Evolutionary conservation across 176 grass and related monocot species (phyloP).

Genomic region (Oryza officinalis): DNA sequence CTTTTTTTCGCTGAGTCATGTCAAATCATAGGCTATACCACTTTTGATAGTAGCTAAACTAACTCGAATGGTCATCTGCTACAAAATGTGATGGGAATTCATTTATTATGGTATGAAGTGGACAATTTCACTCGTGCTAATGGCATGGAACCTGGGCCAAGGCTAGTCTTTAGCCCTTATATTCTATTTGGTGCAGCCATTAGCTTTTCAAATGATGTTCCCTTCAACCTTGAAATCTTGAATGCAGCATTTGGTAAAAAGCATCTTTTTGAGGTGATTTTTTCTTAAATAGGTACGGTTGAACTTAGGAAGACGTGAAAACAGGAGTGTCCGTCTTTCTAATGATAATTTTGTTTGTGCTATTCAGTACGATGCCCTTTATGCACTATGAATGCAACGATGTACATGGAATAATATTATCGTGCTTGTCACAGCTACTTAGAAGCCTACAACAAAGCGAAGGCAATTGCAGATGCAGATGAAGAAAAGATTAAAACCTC

Average conservation of each 20-base stretch:
- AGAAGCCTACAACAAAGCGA: conserved; percentile 87
- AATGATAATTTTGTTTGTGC: neutral
- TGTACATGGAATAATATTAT: conserved; percentile 24
- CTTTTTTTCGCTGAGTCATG: neutral
- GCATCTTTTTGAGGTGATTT: neutral
- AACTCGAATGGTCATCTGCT: neutral
- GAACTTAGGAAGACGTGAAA: neutral
- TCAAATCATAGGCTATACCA: neutral
- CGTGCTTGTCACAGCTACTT: conserved; percentile 64
- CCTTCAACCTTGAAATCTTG: neutral
- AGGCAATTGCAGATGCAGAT: conserved; percentile 73
- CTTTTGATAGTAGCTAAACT: neutral
- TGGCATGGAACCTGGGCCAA: neutral
- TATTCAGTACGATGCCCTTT: neutral
- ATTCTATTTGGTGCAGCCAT: neutral
- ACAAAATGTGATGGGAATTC: neutral
- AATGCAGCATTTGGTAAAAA: neutral
- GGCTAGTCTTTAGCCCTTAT: neutral
- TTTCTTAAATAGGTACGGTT: neutral
- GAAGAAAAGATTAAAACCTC: conserved; percentile 43
- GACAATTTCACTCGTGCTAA: neutral
- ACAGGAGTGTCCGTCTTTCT: neutral
- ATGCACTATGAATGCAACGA: neutral
- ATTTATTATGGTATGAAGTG: neutral
- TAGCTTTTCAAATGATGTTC: neutral